Evolutionary conservation across 2,329 filamentous ascomycete species (phyloP).

Genomic region (Trichoderma pleuroti): DNA sequence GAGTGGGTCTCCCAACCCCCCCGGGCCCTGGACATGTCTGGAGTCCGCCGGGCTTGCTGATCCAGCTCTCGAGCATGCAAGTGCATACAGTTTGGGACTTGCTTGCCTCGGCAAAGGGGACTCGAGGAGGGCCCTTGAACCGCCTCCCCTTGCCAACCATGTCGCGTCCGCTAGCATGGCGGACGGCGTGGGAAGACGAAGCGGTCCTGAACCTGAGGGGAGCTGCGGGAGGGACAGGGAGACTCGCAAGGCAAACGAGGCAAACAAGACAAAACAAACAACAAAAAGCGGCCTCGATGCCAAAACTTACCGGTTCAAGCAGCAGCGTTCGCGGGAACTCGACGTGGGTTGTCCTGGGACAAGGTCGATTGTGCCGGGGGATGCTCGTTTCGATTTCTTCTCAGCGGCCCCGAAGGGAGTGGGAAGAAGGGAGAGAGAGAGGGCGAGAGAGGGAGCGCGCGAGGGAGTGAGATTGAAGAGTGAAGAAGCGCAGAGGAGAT

Average conservation of each 20-base stretch:
- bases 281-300: neutral
- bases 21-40: slow-evolving; percentile 14
- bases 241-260: neutral
- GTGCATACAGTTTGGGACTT: slow-evolving; percentile 11
- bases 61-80: slow-evolving; percentile 13
- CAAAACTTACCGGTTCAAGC: slow-evolving; percentile 3
- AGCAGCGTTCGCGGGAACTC: neutral
- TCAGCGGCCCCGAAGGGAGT: slow-evolving; percentile 15
- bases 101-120: slow-evolving; percentile 19
- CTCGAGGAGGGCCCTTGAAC: neutral
- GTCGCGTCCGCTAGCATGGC: slow-evolving; percentile 11
- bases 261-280: neutral
- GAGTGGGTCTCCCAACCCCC: slow-evolving; percentile 20
- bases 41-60: slow-evolving; percentile 13
- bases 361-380: neutral
- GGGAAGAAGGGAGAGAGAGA: neutral
- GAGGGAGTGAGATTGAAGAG: slow-evolving; percentile 15
- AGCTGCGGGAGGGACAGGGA: slow-evolving; percentile 8
- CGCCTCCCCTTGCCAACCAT: slow-evolving; percentile 3
- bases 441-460: neutral
- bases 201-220: slow-evolving; percentile 13
- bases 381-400: slow-evolving; percentile 12
- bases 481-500: slow-evolving; percentile 2
- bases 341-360: neutral
- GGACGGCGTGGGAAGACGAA: neutral